These are phyloP conservation scores for Chlorociboria aeruginascens DNA, from an alignment of 495 filamentous ascomycete species.

Conservation along the genomic window DNA sequence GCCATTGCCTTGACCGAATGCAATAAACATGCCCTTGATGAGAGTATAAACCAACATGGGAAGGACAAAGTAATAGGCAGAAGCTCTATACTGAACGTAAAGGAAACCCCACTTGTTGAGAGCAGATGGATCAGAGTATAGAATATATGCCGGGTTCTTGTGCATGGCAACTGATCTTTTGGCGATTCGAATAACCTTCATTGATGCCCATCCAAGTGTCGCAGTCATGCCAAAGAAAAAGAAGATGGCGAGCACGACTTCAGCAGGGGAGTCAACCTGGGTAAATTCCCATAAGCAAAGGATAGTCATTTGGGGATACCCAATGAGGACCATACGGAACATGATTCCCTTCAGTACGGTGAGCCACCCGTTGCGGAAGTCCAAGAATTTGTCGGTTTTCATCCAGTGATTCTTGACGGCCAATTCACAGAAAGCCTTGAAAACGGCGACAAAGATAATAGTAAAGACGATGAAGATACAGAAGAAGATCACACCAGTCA, in stretches of 20 bases:
- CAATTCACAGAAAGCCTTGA: conserved; percentile 70
- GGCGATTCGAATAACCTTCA: conserved; percentile 82
- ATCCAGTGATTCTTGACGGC: conserved; percentile 61
- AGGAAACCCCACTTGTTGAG: conserved; percentile 99
- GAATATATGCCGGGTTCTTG: conserved; percentile 92
- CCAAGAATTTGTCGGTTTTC: conserved; percentile 77
- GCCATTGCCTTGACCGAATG: conserved; percentile 62
- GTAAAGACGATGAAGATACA: conserved; percentile 66
- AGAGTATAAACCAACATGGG: conserved; percentile 70
- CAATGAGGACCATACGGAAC: conserved; percentile 83
- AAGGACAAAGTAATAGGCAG: conserved; percentile 93
- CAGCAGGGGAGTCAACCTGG: conserved; percentile 70
- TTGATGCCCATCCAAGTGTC: conserved; percentile 76
- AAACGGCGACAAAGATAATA: conserved; percentile 57
- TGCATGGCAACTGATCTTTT: conserved; percentile 82
- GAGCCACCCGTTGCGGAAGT: conserved; percentile 89
- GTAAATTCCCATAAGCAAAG: conserved; percentile 95
- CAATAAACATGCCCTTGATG: conserved; percentile 85
- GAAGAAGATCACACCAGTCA: conserved; percentile 87
- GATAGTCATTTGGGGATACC: conserved; percentile 84
- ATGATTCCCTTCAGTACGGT: conserved; percentile 81
- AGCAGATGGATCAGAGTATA: conserved; percentile 85
- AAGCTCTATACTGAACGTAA: conserved; percentile 94
- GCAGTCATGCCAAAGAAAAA: conserved; percentile 73
- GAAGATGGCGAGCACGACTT: conserved; percentile 78